phyloP scores from a whole-genome alignment of 495 filamentous ascomycete genomes.

The Aspergillus carlsbadensis region DNA sequence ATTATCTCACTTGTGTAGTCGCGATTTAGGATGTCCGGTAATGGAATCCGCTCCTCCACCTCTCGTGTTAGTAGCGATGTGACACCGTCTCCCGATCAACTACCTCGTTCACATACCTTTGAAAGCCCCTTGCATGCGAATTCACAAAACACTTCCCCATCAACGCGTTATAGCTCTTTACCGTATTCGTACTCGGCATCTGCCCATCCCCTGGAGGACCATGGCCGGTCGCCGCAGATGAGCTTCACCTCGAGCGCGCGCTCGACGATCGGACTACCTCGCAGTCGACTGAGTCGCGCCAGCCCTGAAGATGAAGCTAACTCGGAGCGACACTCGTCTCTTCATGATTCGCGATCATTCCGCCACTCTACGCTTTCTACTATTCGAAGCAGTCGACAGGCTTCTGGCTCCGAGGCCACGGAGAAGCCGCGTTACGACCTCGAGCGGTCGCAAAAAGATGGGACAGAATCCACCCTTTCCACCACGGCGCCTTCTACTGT shows the following conservation, averaged over 20 bases:
- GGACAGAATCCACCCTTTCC: constrained; percentile 80
- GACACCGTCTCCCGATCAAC: constrained; percentile 44
- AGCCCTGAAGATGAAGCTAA: constrained; percentile 41
- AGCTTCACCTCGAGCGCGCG: constrained; percentile 39
- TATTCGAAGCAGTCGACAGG: constrained; percentile 46
- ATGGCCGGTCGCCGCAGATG: constrained; percentile 40
- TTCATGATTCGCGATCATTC: constrained; percentile 45
- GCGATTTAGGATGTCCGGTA: constrained; percentile 42
- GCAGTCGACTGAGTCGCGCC: constrained; percentile 37
- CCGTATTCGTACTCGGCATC: constrained; percentile 45
- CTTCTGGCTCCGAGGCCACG: constrained; percentile 46
- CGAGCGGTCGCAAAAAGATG: constrained; percentile 55
- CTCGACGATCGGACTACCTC: constrained; percentile 43
- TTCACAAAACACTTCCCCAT: constrained; percentile 39
- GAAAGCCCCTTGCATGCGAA: constrained; percentile 42
- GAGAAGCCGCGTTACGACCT: constrained; percentile 38
- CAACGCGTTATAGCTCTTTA: constrained; percentile 35
- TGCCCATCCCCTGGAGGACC: constrained; percentile 51
- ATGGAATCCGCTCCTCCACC: constrained; percentile 38
- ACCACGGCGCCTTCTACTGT: constrained; percentile 88
- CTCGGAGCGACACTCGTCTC: constrained; percentile 47
- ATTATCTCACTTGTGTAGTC: constrained; percentile 27
- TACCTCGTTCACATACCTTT: constrained; percentile 31
- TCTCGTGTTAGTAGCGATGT: constrained; percentile 34
- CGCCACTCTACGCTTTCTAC: constrained; percentile 57